Evolutionary conservation across 257 asterid species (phyloP).

Genomic region (Leonotis leonurus): DNA sequence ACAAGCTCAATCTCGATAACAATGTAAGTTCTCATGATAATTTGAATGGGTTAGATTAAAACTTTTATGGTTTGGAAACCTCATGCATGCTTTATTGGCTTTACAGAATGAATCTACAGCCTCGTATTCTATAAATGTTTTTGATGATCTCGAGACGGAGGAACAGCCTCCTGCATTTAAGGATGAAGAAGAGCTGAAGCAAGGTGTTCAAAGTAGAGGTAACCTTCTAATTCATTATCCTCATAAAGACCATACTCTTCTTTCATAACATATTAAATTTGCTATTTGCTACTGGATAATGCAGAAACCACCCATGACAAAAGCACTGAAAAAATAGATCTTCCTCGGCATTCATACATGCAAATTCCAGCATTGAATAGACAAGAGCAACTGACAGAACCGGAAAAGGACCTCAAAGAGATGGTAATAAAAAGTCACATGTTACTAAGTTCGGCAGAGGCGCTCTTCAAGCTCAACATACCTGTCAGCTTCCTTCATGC

Average conservation of each 20-base stretch:
- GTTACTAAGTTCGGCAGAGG: slow-evolving; percentile 73
- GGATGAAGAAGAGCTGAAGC: slow-evolving; percentile 21
- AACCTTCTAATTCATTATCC: slow-evolving; percentile 11
- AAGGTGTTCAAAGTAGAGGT: slow-evolving; percentile 34
- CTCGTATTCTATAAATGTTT: slow-evolving; percentile 13
- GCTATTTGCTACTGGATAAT: background rate
- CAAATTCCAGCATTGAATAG: slow-evolving; percentile 4
- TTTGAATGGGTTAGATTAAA: background rate
- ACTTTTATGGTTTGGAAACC: slow-evolving; percentile 1
- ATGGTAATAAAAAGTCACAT: slow-evolving; percentile 47
- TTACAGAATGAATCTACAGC: slow-evolving; percentile 34
- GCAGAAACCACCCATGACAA: slow-evolving; percentile 26
- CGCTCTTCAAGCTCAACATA: slow-evolving; percentile 80
- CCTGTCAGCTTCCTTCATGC: slow-evolving; percentile 53
- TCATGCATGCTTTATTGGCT: slow-evolving; percentile 16
- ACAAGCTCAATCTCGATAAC: slow-evolving; percentile 18
- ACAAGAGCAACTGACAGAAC: slow-evolving; percentile 53
- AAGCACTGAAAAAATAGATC: slow-evolving; percentile 9
- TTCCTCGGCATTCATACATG: slow-evolving; percentile 4
- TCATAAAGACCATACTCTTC: background rate
- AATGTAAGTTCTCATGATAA: slow-evolving; percentile 31
- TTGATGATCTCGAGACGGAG: slow-evolving; percentile 15
- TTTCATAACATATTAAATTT: no score
- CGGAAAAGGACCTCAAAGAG: slow-evolving; percentile 66
- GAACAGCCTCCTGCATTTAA: slow-evolving; percentile 14